These are phyloP conservation scores for Angomonas deanei DNA, from an alignment of 208 protist genomes.

Conservation along the genomic window DNA sequence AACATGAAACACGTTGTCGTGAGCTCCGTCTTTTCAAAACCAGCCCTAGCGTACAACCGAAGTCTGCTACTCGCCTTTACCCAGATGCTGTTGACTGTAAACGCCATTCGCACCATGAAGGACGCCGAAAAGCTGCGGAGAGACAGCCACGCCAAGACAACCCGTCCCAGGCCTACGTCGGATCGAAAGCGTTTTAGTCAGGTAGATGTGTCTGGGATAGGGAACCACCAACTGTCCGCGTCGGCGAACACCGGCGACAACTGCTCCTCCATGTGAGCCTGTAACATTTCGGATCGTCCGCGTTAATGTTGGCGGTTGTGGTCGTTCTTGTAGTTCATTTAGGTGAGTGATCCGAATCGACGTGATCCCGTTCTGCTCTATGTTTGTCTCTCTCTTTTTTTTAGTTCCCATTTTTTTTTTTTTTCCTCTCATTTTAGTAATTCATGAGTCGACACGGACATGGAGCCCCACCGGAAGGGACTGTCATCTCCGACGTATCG, in stretches of 20 bases:
- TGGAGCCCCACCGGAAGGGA: background rate
- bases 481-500: conserved; percentile 58
- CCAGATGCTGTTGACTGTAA: background rate
- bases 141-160: background rate
- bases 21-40: background rate
- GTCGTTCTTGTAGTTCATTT: background rate
- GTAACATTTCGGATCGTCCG: background rate
- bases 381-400: conserved; percentile 1
- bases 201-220: background rate
- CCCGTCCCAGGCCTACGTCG: background rate
- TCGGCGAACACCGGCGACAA: background rate
- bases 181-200: background rate
- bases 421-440: conserved; percentile 7
- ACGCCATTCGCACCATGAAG: background rate
- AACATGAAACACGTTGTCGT: background rate
- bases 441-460: background rate
- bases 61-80: background rate
- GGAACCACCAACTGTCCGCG: background rate
- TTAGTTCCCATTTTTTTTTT: background rate
- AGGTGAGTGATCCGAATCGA: background rate
- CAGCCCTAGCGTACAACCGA: background rate
- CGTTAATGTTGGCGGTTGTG: background rate
- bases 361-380: conserved; percentile 1
- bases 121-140: background rate
- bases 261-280: background rate